These are phyloP conservation scores for Amauroascus verrucosus DNA, from an alignment of 2,329 filamentous ascomycete genomes.

Conservation along the genomic window DNA sequence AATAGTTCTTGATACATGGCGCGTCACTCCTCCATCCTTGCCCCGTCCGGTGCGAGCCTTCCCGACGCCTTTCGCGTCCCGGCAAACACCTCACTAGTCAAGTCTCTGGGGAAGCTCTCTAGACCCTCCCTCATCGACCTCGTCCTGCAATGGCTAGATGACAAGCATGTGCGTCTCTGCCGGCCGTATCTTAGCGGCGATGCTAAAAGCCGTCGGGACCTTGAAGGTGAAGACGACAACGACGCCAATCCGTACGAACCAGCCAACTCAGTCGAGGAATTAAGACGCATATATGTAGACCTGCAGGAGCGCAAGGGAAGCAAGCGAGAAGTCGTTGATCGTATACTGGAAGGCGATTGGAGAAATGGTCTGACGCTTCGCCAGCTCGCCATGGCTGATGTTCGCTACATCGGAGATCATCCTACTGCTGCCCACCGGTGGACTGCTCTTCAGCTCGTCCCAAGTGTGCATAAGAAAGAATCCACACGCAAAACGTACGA, in stretches of 20 bases:
- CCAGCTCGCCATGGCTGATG: slow-evolving; percentile 47
- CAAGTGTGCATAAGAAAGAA: neutral
- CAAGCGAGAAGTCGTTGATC: slow-evolving; percentile 46
- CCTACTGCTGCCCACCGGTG: slow-evolving; percentile 40
- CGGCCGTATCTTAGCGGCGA: slow-evolving; percentile 45
- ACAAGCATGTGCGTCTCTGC: slow-evolving; percentile 50
- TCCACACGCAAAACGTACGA: slow-evolving; percentile 18
- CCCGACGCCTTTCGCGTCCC: slow-evolving; percentile 61
- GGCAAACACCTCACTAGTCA: slow-evolving; percentile 54
- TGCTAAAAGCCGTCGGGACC: neutral
- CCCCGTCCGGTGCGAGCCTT: slow-evolving; percentile 62
- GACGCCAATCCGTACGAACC: slow-evolving; percentile 59
- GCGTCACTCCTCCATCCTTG: slow-evolving; percentile 25
- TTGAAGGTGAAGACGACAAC: slow-evolving; percentile 46
- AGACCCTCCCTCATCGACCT: slow-evolving; percentile 62
- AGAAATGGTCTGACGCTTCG: slow-evolving; percentile 45
- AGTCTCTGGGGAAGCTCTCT: slow-evolving; percentile 59
- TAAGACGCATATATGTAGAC: slow-evolving; percentile 55
- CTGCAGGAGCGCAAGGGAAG: slow-evolving; percentile 47
- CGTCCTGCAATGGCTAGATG: slow-evolving; percentile 66
- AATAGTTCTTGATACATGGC: slow-evolving; percentile 10
- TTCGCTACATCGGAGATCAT: slow-evolving; percentile 45
- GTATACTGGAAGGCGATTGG: slow-evolving; percentile 50
- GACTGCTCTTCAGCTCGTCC: slow-evolving; percentile 42
- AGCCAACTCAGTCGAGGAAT: slow-evolving; percentile 52